Percentiles rank a stretch among this genome's conserved stretches.
Conservation (phyloP, 371 early-diverging fungal species). For the Blakeslea trispora region DNA sequence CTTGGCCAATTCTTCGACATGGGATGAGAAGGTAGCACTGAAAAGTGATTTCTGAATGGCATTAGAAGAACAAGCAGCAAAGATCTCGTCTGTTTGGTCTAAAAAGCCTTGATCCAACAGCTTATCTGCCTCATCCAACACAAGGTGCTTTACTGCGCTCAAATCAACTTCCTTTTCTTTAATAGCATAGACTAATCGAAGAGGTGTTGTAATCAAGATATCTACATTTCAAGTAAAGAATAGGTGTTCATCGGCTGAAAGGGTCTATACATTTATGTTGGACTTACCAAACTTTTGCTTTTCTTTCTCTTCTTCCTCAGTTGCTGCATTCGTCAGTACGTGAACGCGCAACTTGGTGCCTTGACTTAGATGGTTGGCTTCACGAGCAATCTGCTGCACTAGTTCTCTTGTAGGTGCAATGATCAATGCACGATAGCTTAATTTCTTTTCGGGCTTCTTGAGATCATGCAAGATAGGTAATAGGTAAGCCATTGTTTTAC, state of each 20-base stretch:
- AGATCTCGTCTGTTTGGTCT: slow-evolving; percentile 87
- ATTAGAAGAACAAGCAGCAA: slow-evolving; percentile 80
- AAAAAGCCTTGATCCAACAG: slow-evolving; percentile 90
- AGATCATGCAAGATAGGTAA: slow-evolving; percentile 90
- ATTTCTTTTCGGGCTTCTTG: slow-evolving; percentile 66
- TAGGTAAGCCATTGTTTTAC: slow-evolving; percentile 97
- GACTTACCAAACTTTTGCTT: slow-evolving; percentile 71
- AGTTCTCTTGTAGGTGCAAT: slow-evolving; percentile 98
- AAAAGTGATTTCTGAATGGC: slow-evolving; percentile 85
- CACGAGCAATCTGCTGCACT: slow-evolving; percentile 90
- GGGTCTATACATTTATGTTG: neutral
- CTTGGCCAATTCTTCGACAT: slow-evolving; percentile 88
- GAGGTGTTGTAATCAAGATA: slow-evolving; percentile 89
- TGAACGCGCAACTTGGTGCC: slow-evolving; percentile 77
- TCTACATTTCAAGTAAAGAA: no score
- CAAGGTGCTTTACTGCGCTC: slow-evolving; percentile 67
- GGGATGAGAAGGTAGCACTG: slow-evolving; percentile 92
- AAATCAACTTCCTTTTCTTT: slow-evolving; percentile 79
- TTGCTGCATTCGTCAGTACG: slow-evolving; percentile 78
- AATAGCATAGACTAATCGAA: slow-evolving; percentile 88
- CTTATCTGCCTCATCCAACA: slow-evolving; percentile 95
- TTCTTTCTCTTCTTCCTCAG: slow-evolving; percentile 61
- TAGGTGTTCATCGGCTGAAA: no score
- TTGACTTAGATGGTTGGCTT: slow-evolving; percentile 67
- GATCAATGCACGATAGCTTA: slow-evolving; percentile 85